Base-by-base conservation (phyloP, 768 basidiomycete genomes). In the Lyophyllum semitale region DNA sequence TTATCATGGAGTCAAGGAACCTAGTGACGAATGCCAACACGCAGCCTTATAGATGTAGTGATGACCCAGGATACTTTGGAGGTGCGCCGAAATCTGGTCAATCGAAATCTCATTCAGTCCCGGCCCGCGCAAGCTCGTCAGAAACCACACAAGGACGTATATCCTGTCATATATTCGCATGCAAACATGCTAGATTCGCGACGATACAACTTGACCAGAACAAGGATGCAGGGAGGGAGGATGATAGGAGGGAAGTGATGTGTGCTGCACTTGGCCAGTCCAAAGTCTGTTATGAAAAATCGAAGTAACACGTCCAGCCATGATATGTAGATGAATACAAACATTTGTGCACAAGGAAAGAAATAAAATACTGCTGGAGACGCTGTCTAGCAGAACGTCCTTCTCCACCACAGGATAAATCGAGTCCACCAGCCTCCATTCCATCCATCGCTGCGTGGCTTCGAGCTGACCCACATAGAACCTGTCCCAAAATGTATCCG, bases 401-500 rank as follows among this genome's bases (percentile, higher is more conserved):
- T 82, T 68, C 82, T 83, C 82, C 85, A 91, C 93, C 93, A 95
- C 43, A 85, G 70, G 61, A 83, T 73, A 65, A 95, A 84, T 59
- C 88, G 77, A 41, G 83, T 83, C 91, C 91, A 94, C 83, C 85
- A 89, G 41, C 83, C 77, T 20, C 93, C 91, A 64, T 83, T 75
- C 84, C 86, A 93, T 11, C 84, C 87, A 26, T 79, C 77, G 35
- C 72, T 70, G 33, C 93, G 84, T 41, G 71, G 65, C 62, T 80
- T 83, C 20, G 77, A 66, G 52, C 90, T 85, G 26, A 91, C 71
- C 87, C 89, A 91, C 82, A 95, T 88, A 44, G 79, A 75, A 8
- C 93, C 93, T n/a, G 93, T 94, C 18, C 93, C 93, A 67, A 84
- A 84, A 27, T 79, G 81, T 54, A 93, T 79, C 32, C 80, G 80